These are phyloP conservation scores for Ceratocystis variospora DNA, from an alignment of 2,329 filamentous ascomycete genomes.

Conservation along the genomic window DNA sequence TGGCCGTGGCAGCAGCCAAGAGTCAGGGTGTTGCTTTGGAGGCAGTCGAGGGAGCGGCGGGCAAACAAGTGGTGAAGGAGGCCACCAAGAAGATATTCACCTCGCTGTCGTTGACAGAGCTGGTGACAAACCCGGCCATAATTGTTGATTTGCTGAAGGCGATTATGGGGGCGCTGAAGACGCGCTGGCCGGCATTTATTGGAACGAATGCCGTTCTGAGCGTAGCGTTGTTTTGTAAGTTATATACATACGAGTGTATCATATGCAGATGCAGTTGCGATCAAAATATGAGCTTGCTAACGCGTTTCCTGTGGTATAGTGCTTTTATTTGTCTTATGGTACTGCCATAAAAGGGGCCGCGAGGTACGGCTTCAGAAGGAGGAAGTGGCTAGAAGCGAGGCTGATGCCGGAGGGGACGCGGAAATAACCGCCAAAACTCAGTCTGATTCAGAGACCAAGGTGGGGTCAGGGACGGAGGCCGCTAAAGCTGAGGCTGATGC, in stretches of 20 bases:
- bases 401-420: constrained; percentile 26
- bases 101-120: constrained; percentile 59
- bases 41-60: constrained; percentile 29
- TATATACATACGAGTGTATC: background rate
- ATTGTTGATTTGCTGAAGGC: constrained; percentile 71
- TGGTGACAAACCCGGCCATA: constrained; percentile 77
- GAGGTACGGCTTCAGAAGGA: constrained; percentile 64
- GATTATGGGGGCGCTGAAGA: constrained; percentile 79
- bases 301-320: constrained; percentile 35
- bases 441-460: constrained; percentile 26
- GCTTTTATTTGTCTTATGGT: constrained; percentile 89
- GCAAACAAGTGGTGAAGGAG: constrained; percentile 42
- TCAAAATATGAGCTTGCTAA: constrained; percentile 7
- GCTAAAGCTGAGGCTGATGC: too few species aligned
- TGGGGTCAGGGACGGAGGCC: constrained; percentile 13
- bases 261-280: background rate
- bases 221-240: constrained; percentile 70
- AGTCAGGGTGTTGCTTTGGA: constrained; percentile 49
- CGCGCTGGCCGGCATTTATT: constrained; percentile 78
- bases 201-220: constrained; percentile 88
- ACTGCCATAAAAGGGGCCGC: constrained; percentile 87
- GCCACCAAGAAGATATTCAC: constrained; percentile 53
- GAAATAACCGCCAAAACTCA: constrained; percentile 9
- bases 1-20: constrained; percentile 66
- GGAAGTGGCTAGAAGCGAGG: constrained; percentile 24